Base-by-base conservation (phyloP, 352 stramenopile genomes). In the Phytopythium boreale region DNA sequence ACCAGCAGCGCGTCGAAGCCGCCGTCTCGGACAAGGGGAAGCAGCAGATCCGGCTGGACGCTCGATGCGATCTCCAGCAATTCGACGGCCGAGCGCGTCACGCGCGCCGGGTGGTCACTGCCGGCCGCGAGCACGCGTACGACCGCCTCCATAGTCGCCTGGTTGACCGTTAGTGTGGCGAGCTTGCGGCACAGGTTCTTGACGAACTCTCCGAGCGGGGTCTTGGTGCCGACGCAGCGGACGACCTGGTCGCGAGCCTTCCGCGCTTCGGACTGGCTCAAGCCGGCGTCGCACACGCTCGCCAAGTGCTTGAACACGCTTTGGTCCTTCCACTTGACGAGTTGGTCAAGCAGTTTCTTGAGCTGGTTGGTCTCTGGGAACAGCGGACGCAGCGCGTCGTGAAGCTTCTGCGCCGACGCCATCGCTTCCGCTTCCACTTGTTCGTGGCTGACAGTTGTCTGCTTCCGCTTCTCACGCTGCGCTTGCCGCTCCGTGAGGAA, bases 151-250 rank as follows among this genome's bases (percentile, higher is more conserved):
- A 89, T 59, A 0, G 68, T 79, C 46, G 57, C 50, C 53, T 82
- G 71, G 63, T 77, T 93, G 12, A 95, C 64, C 1, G 86, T 93
- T 26, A 92, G 62, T 26, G 91, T 59, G 20, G 87, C 86, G 15
- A 92, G 63, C 39, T 92, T 93, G 17, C 86, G 83, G 55, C 86
- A 95, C n/a, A 96, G 55, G 31, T 82, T 90, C 69, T 94, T 95
- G 31, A 93, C 24, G 29, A 93, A 92, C 10, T 90, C 85, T 6
- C 88, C 86, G 7, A 95, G 64, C 12, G 76, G 70, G 1, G 80
- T 84, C 68, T 96, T 96, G 0, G 88, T 92, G 8, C 88, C 88
- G 29, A 94, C 80, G 41, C 79, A 71, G 56, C 90, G 91, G 51
- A 95, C 63, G 14, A 94, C 63, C n/a, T 85, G 70, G 69, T 96